Conservation (phyloP, 208 protist genomes). For the Crithidia acanthocephali region DNA sequence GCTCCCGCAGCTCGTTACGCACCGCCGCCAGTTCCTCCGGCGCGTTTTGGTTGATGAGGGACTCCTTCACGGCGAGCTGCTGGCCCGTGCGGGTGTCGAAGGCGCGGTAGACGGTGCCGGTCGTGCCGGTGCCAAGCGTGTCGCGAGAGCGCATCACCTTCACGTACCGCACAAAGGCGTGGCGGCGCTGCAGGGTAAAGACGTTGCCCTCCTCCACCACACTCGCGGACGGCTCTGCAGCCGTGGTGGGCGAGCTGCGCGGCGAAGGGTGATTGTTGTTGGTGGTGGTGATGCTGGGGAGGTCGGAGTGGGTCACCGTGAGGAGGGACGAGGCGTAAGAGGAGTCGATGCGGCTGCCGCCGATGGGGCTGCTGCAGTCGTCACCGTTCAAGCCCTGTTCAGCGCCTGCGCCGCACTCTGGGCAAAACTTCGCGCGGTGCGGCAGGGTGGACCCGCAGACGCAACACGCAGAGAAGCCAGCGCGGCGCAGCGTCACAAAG, state of each 20-base stretch:
- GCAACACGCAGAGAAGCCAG: slow-evolving; percentile 21
- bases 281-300: neutral
- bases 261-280: neutral
- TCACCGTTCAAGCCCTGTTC: neutral
- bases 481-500: slow-evolving; percentile 34
- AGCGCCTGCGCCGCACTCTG: slow-evolving; percentile 22
- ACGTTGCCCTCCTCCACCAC: slow-evolving; percentile 2
- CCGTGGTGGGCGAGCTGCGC: neutral
- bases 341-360: neutral
- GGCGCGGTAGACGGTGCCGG: slow-evolving; percentile 37
- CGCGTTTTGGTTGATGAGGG: slow-evolving; percentile 29
- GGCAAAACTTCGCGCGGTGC: slow-evolving; percentile 29
- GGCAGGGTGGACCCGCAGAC: slow-evolving; percentile 18
- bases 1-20: slow-evolving; percentile 40
- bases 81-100: slow-evolving; percentile 36
- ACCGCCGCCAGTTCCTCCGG: slow-evolving; percentile 28
- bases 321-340: neutral
- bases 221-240: neutral
- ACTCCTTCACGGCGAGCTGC: slow-evolving; percentile 47
- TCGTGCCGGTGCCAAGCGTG: slow-evolving; percentile 34
- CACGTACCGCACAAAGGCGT: slow-evolving; percentile 21
- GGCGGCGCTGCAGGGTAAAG: slow-evolving; percentile 14
- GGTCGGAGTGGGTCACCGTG: neutral
- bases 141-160: slow-evolving; percentile 17
- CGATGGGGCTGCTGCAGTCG: neutral